Evolutionary conservation across 306 rosid species (phyloP).

Genomic region (Clitoria ternatea): DNA sequence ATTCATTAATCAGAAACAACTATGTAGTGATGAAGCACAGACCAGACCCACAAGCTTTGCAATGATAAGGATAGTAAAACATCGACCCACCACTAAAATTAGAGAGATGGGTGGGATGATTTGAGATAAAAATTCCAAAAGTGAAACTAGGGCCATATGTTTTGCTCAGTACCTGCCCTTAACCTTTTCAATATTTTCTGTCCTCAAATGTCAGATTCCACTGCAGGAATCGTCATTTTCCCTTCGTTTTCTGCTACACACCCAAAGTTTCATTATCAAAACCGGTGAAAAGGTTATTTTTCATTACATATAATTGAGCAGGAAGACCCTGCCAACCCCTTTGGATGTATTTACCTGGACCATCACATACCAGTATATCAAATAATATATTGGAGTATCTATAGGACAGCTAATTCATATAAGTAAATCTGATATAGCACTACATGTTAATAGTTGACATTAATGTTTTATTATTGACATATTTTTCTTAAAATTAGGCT

Average conservation of each 20-base stretch:
- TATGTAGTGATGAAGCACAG: background rate
- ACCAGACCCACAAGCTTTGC: slow-evolving; percentile 35
- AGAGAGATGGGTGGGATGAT: background rate
- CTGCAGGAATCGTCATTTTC: slow-evolving; percentile 34
- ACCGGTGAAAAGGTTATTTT: slow-evolving; percentile 2
- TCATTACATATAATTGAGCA: background rate
- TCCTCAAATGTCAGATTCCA: slow-evolving; percentile 34
- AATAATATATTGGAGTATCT: too few relatives aligned
- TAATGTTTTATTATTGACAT: too few relatives aligned
- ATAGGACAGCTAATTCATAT: too few relatives aligned
- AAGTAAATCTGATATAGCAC: too few relatives aligned
- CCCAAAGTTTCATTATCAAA: background rate
- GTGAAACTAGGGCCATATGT: slow-evolving; percentile 40
- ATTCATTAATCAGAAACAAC: slow-evolving; percentile 19
- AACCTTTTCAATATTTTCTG: slow-evolving; percentile 1
- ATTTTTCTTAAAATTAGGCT: too few relatives aligned
- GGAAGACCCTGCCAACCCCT: too few relatives aligned
- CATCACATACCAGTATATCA: too few relatives aligned
- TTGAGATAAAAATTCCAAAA: slow-evolving; percentile 40
- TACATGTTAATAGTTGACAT: too few relatives aligned
- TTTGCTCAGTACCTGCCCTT: background rate
- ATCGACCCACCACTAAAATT: slow-evolving; percentile 21
- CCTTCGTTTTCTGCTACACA: background rate
- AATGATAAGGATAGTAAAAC: slow-evolving; percentile 9
- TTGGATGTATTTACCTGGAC: too few relatives aligned